Evolutionary conservation across 768 basidiomycete species (phyloP).

Genomic region (Pisolithus tinctorius): DNA sequence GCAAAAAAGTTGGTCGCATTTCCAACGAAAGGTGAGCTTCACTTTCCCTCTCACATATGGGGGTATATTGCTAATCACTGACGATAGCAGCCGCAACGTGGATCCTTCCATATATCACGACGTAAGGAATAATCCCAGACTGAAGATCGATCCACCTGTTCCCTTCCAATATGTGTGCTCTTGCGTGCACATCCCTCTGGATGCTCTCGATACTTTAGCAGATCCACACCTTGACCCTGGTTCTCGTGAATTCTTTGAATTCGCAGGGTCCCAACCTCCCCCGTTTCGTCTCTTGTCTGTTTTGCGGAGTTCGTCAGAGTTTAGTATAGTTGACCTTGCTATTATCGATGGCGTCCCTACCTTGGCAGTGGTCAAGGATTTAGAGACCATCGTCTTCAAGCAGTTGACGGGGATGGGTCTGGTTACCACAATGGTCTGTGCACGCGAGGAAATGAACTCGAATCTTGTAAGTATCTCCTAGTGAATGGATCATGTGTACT

Average conservation of each 20-base stretch:
- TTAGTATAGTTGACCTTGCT: constrained; percentile 36
- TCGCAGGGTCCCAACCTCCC: constrained; percentile 28
- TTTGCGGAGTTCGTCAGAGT: constrained; percentile 30
- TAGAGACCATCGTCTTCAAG: constrained; percentile 37
- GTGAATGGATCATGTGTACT: background rate
- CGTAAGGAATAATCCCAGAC: constrained; percentile 26
- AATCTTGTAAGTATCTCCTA: constrained; percentile 16
- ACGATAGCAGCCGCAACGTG: constrained; percentile 9
- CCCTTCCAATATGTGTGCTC: constrained; percentile 40
- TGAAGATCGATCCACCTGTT: constrained; percentile 36
- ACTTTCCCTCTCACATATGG: background rate
- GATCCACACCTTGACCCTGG: constrained; percentile 35
- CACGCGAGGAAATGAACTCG: constrained; percentile 24
- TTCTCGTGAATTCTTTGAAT: constrained; percentile 31
- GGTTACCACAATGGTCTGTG: constrained; percentile 34
- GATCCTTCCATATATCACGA: constrained; percentile 28
- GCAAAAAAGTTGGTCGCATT: constrained; percentile 23
- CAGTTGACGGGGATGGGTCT: constrained; percentile 30
- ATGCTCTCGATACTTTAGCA: constrained; percentile 36
- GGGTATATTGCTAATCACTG: constrained; percentile 1
- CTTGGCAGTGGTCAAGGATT: constrained; percentile 36
- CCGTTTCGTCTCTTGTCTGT: constrained; percentile 37
- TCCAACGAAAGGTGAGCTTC: constrained; percentile 12
- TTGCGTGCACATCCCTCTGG: constrained; percentile 36
- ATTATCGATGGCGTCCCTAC: constrained; percentile 37